phyloP scores from a whole-genome alignment of 768 basidiomycete genomes.

The Lentinula detonsa region DNA sequence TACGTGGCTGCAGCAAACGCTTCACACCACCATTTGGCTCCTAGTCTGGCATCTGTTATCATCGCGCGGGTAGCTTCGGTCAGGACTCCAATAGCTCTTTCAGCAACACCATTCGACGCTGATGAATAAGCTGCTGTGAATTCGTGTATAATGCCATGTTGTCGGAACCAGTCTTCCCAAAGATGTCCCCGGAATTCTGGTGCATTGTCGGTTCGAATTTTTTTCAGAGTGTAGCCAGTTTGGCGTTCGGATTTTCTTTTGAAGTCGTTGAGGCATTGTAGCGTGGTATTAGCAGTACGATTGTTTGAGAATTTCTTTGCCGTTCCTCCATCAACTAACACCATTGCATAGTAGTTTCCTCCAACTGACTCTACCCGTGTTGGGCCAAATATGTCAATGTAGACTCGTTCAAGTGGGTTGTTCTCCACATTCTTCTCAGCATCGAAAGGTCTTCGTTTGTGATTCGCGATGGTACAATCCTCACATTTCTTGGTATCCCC shows the following conservation, averaged over 20 bases:
- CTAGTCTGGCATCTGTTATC: constrained; percentile 8
- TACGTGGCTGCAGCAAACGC: not conserved
- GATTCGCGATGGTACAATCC: not conserved
- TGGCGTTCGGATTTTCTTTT: not conserved
- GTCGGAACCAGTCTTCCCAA: constrained; percentile 7
- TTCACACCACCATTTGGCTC: constrained; percentile 8
- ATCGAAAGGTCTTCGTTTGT: not conserved
- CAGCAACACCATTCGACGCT: constrained; percentile 6
- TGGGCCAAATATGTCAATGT: constrained; percentile 12
- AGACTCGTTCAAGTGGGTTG: not conserved
- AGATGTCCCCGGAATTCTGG: constrained; percentile 13
- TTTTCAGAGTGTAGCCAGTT: not conserved
- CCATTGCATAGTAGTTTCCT: constrained; percentile 5
- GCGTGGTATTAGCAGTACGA: not conserved
- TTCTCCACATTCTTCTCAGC: too few relatives aligned
- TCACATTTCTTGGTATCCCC: not conserved
- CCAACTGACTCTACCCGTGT: not conserved
- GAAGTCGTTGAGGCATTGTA: constrained; percentile 3
- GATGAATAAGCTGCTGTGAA: constrained; percentile 5
- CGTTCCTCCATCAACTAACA: not conserved
- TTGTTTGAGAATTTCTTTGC: not conserved
- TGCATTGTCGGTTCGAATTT: constrained; percentile 15
- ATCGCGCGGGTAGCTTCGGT: not conserved
- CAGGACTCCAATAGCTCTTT: constrained; percentile 5
- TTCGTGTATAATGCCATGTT: constrained; percentile 3